These are phyloP conservation scores for Arthrobotrys conoides DNA, from an alignment of 2,329 filamentous ascomycete genomes.

Conservation along the genomic window DNA sequence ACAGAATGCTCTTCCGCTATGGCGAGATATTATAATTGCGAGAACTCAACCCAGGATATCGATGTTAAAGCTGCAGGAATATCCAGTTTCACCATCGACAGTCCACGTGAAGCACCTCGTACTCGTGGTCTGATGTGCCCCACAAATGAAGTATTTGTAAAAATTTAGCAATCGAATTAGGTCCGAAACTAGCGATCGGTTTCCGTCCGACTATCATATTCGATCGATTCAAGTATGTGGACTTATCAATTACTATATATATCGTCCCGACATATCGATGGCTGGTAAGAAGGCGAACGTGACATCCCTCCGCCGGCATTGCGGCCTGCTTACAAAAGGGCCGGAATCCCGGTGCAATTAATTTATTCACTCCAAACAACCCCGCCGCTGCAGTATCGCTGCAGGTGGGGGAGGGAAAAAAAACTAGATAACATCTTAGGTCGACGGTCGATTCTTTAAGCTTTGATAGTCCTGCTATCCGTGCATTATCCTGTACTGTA, in stretches of 20 bases:
- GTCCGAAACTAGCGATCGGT: slow-evolving; percentile 27
- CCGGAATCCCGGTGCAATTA: slow-evolving; percentile 40
- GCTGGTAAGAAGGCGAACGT: slow-evolving; percentile 39
- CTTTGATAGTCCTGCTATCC: slow-evolving; percentile 37
- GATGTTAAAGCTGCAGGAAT: slow-evolving; percentile 3
- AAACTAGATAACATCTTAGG: slow-evolving; percentile 14
- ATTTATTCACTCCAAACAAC: slow-evolving; percentile 46
- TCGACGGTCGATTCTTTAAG: slow-evolving; percentile 10
- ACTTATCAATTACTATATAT: slow-evolving; percentile 46
- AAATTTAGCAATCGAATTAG: slow-evolving; percentile 27
- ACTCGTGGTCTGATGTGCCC: slow-evolving; percentile 22
- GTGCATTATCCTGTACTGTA: slow-evolving; percentile 36
- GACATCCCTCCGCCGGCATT: slow-evolving; percentile 12
- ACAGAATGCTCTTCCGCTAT: background rate
- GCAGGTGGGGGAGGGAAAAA: slow-evolving; percentile 1
- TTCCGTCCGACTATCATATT: slow-evolving; percentile 22
- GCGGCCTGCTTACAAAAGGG: slow-evolving; percentile 33
- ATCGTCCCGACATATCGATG: slow-evolving; percentile 41
- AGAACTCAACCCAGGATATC: slow-evolving; percentile 1
- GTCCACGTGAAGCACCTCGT: slow-evolving; percentile 20
- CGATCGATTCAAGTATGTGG: slow-evolving; percentile 12
- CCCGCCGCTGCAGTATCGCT: slow-evolving; percentile 14
- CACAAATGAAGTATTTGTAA: slow-evolving; percentile 14
- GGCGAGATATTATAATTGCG: background rate
- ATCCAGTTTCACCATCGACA: background rate